phyloP scores from a whole-genome alignment of 768 basidiomycete species.

The Podaxis sp. region DNA sequence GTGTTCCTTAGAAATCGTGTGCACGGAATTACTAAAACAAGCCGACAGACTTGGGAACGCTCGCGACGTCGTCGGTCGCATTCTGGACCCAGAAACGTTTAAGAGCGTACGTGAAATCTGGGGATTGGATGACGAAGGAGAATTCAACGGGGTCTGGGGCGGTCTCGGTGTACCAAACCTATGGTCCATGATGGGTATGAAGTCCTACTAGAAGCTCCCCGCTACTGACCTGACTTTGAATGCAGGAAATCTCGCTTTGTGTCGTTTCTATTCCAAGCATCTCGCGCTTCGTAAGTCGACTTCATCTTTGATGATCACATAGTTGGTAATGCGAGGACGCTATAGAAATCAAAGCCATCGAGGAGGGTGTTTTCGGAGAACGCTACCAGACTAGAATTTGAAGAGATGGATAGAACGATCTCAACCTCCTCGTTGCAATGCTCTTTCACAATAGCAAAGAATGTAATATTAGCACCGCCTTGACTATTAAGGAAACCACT shows the following conservation, averaged over 20 bases:
- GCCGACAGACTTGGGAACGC: constrained; percentile 43
- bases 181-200: constrained; percentile 60
- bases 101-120: constrained; percentile 49
- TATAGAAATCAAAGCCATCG: constrained; percentile 61
- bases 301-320: background rate
- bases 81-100: constrained; percentile 45
- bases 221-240: background rate
- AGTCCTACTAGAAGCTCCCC: background rate
- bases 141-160: constrained; percentile 46
- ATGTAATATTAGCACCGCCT: background rate
- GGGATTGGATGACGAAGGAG: constrained; percentile 66
- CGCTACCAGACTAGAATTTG: constrained; percentile 15
- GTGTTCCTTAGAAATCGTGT: constrained; percentile 48
- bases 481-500: background rate
- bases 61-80: constrained; percentile 32
- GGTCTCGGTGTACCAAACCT: constrained; percentile 33
- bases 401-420: background rate
- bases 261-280: constrained; percentile 62
- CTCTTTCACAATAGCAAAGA: background rate
- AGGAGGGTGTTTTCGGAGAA: constrained; percentile 41
- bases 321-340: background rate
- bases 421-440: background rate
- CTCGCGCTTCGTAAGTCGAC: constrained; percentile 56
- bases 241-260: constrained; percentile 52
- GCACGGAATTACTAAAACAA: constrained; percentile 20